Evolutionary conservation across 148 eudicot genomes (phyloP), one percentile per base, ranked within the genome.

Genomic region (Rhododendron ovatum): DNA sequence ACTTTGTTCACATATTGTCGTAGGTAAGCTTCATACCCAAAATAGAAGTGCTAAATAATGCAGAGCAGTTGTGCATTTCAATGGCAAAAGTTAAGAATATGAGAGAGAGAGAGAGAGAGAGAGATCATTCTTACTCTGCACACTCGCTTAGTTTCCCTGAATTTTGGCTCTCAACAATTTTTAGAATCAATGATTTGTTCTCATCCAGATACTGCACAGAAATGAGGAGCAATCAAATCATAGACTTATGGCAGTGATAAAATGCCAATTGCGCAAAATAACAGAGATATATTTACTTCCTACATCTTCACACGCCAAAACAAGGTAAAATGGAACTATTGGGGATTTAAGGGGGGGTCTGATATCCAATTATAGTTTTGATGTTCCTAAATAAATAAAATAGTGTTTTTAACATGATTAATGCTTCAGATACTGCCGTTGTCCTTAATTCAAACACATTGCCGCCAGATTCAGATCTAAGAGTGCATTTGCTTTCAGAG

Each of bases 101-200:
- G 75, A 82, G 28, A 51, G 20, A 15, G 37, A 8, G 75, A n/a
- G n/a, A n/a, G n/a, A n/a, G n/a, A 37, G 30, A 17, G 41, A 57
- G 5, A 57, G 41, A 71, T 61, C 59, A 55, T n/a, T 86, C 97
- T 93, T 92, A 97, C 99, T 97, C 99, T 73, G 99, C 99, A 92
- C 99, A 97, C 86, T 97, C 98, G 85, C 91, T 94, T 47, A 95
- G 88, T 90, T 93, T 97, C 86, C 99, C 99, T 0, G 95, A 92
- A 88, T 95, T 97, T 74, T 95, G 99, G 90, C 98, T 97, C 91
- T 97, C 98, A 85, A 97, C 99, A 89, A 97, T 97, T 95, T 93
- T 97, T 88, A 97, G 91, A 86, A 97, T 97, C 88, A 97, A 92
- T 6, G 99, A 93, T 90, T 97, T 97, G 95, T 97, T 97, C 90